Conservation (phyloP, 805 yeast species). For the Zygosaccharomyces lentus region DNA sequence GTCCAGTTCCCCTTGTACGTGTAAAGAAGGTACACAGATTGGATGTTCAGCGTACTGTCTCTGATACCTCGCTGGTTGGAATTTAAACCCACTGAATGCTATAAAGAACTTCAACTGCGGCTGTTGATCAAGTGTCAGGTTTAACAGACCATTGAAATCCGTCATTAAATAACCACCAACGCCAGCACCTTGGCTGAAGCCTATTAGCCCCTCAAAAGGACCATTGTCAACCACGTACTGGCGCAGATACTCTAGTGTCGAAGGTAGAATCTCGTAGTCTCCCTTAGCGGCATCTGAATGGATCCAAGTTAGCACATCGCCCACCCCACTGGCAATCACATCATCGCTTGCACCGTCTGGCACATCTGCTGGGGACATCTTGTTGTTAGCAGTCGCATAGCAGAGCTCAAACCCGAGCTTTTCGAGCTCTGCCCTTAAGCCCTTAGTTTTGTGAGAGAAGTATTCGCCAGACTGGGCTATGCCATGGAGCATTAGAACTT, state of each 20-base stretch:
- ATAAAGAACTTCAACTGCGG: slow-evolving; percentile 61
- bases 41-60: slow-evolving; percentile 27
- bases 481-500: slow-evolving; percentile 84
- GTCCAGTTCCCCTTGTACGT: slow-evolving; percentile 84
- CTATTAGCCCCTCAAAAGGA: slow-evolving; percentile 80
- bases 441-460: slow-evolving; percentile 81
- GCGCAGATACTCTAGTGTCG: slow-evolving; percentile 40
- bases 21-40: slow-evolving; percentile 50
- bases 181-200: slow-evolving; percentile 95
- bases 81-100: slow-evolving; percentile 62
- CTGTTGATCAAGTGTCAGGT: slow-evolving; percentile 38
- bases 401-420: slow-evolving; percentile 57
- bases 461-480: slow-evolving; percentile 77
- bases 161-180: slow-evolving; percentile 64
- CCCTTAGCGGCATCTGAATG: slow-evolving; percentile 38
- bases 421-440: slow-evolving; percentile 66
- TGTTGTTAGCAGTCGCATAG: slow-evolving; percentile 74
- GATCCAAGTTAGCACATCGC: slow-evolving; percentile 65
- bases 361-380: slow-evolving; percentile 55
- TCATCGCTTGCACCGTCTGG: slow-evolving; percentile 47
- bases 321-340: slow-evolving; percentile 24
- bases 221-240: slow-evolving; percentile 52
- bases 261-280: slow-evolving; percentile 32
- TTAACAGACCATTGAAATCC: slow-evolving; percentile 46
- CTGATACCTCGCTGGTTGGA: slow-evolving; percentile 32